Evolutionary conservation across 164 flowering plant genomes (phyloP).

Genomic region (Dillenia suffruticosa): DNA sequence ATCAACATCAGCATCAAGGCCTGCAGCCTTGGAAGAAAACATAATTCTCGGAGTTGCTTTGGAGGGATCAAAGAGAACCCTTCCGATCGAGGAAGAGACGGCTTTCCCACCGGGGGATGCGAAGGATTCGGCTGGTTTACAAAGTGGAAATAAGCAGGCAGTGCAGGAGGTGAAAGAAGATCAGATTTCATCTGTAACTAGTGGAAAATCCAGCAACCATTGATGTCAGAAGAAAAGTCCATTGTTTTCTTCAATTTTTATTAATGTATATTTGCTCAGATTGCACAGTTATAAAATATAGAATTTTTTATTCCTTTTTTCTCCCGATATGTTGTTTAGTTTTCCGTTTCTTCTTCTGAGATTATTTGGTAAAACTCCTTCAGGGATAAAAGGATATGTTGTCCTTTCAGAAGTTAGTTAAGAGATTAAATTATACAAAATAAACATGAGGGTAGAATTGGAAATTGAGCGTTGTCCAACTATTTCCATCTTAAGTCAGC

Average conservation of each 20-base stretch:
- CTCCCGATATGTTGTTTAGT: background rate
- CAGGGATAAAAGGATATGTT: too few species aligned
- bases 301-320: background rate
- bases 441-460: too few species aligned
- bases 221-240: conserved; percentile 25
- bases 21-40: conserved; percentile 46
- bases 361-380: too few species aligned
- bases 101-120: conserved; percentile 29
- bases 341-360: too few species aligned
- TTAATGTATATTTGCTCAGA: too few species aligned
- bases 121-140: conserved; percentile 48
- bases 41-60: conserved; percentile 67
- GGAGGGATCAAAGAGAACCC: conserved; percentile 66
- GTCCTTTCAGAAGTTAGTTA: too few species aligned
- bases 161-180: conserved; percentile 42
- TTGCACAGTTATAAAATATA: background rate
- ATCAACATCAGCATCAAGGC: conserved; percentile 25
- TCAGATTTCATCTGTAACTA: conserved; percentile 22
- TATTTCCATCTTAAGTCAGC: too few species aligned
- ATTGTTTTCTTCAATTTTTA: background rate
- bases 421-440: too few species aligned
- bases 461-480: too few species aligned
- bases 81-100: conserved; percentile 82
- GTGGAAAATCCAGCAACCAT: conserved; percentile 25
- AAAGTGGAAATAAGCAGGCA: conserved; percentile 31